phyloP scores from a whole-genome alignment of 345 rosid species.

The Camelina sativa region DNA sequence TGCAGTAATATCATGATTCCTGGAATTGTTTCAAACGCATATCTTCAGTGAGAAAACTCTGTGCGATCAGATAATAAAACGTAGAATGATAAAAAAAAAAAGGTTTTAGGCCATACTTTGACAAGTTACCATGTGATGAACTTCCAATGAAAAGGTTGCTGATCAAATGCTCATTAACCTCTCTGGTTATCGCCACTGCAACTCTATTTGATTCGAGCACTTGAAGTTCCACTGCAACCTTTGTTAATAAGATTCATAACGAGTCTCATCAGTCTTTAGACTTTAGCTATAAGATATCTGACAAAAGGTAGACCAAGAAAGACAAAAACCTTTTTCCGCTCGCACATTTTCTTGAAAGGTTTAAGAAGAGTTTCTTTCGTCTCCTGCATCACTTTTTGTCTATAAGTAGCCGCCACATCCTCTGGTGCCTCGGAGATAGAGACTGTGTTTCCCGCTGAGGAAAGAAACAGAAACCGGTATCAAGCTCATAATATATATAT shows the following conservation, averaged over 20 bases:
- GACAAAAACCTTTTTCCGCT: conserved; percentile 55
- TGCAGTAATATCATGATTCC: conserved; percentile 53
- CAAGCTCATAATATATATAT: not conserved
- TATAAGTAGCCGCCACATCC: conserved; percentile 72
- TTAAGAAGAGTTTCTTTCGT: conserved; percentile 53
- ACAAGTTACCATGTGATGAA: conserved; percentile 56
- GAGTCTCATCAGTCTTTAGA: conserved; percentile 4
- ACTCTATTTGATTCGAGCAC: conserved; percentile 71
- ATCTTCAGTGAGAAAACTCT: not conserved
- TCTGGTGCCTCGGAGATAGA: conserved; percentile 74
- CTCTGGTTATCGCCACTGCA: conserved; percentile 66
- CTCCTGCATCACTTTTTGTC: conserved; percentile 62
- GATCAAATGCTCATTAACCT: conserved; percentile 53
- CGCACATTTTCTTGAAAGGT: conserved; percentile 68
- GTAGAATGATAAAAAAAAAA: not conserved
- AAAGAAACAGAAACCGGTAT: conserved; percentile 15
- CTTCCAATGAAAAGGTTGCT: conserved; percentile 82
- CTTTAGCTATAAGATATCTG: not conserved
- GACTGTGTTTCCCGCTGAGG: conserved; percentile 57
- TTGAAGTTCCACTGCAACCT: conserved; percentile 66
- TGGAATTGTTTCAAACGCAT: conserved; percentile 21
- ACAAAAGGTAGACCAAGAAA: not conserved
- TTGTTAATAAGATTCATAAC: conserved; percentile 31
- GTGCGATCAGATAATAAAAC: not conserved
- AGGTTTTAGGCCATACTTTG: conserved; percentile 12